These are phyloP conservation scores for Linum trigynum DNA, from an alignment of 345 rosid genomes.

Conservation along the genomic window DNA sequence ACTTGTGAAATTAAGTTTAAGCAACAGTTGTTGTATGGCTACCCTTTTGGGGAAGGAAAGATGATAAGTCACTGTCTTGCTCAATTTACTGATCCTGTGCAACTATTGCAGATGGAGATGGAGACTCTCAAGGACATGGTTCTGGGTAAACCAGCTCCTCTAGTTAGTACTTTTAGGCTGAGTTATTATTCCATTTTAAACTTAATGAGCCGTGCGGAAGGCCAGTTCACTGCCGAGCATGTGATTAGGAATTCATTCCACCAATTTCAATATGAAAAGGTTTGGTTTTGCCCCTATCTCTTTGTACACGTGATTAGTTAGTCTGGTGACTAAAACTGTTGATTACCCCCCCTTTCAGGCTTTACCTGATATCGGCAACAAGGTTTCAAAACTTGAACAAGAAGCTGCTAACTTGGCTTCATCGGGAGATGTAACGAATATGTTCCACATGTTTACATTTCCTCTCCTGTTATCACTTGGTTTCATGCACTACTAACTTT, in stretches of 20 bases:
- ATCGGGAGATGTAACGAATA: conserved; percentile 70
- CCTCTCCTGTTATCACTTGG: conserved; percentile 1
- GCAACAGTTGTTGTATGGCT: conserved; percentile 6
- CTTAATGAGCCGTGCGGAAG: conserved; percentile 97
- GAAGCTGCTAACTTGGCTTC: conserved; percentile 86
- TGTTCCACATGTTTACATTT: conserved; percentile 3
- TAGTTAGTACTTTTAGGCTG: conserved; percentile 92
- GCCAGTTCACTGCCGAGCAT: conserved; percentile 95
- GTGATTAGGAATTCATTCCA: conserved; percentile 92
- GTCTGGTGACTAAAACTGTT: conserved; percentile 11
- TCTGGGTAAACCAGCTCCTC: conserved; percentile 98
- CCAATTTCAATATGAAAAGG: conserved; percentile 97
- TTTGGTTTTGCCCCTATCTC: conserved; percentile 19
- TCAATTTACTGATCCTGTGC: conserved; percentile 7
- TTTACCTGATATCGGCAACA: conserved; percentile 77
- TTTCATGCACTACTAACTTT: background rate
- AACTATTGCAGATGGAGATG: conserved; percentile 77
- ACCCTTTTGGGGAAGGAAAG: conserved; percentile 1
- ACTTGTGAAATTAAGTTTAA: conserved; percentile 2
- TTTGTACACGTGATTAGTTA: background rate
- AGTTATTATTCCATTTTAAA: conserved; percentile 96
- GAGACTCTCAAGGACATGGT: conserved; percentile 78
- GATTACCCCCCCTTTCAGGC: conserved; percentile 37
- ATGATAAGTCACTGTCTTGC: conserved; percentile 6
- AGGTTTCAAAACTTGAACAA: conserved; percentile 74